These are phyloP conservation scores for Phytophthora uliginosa DNA, from an alignment of 352 stramenopile genomes.

Conservation along the genomic window DNA sequence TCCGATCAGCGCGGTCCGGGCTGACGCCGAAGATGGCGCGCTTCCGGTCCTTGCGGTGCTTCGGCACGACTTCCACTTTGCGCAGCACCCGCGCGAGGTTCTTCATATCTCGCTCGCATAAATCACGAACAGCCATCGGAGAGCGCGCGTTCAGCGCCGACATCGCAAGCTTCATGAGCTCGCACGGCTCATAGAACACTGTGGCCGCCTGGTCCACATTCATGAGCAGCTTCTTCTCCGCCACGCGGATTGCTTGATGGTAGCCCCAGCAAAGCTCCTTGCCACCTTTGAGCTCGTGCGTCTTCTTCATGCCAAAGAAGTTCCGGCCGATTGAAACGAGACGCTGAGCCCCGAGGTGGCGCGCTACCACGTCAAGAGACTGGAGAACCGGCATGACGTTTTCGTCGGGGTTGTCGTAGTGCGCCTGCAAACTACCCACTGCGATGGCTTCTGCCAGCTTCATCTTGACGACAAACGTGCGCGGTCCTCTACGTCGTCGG, in stretches of 20 bases:
- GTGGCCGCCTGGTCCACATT: conserved; percentile 80
- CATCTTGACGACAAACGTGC: conserved; percentile 70
- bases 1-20: conserved; percentile 40
- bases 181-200: conserved; percentile 64
- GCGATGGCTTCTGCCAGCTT: conserved; percentile 66
- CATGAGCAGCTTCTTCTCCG: conserved; percentile 61
- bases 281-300: conserved; percentile 58
- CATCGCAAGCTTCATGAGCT: conserved; percentile 60
- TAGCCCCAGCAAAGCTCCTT: conserved; percentile 81
- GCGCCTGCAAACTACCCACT: conserved; percentile 44
- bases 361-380: conserved; percentile 69
- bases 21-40: conserved; percentile 62
- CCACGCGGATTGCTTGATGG: conserved; percentile 71
- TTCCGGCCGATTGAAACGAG: conserved; percentile 73
- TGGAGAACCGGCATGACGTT: conserved; percentile 73
- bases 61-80: conserved; percentile 62
- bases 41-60: conserved; percentile 65
- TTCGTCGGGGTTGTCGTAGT: conserved; percentile 58
- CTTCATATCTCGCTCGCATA: conserved; percentile 48
- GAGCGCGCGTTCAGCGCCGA: conserved; percentile 44
- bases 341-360: conserved; percentile 60
- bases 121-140: conserved; percentile 32
- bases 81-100: conserved; percentile 43
- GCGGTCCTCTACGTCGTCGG: conserved; percentile 33
- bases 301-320: conserved; percentile 76